These are phyloP conservation scores for Wickerhamomyces sydowiorum DNA, from an alignment of 805 yeast species.

Conservation along the genomic window DNA sequence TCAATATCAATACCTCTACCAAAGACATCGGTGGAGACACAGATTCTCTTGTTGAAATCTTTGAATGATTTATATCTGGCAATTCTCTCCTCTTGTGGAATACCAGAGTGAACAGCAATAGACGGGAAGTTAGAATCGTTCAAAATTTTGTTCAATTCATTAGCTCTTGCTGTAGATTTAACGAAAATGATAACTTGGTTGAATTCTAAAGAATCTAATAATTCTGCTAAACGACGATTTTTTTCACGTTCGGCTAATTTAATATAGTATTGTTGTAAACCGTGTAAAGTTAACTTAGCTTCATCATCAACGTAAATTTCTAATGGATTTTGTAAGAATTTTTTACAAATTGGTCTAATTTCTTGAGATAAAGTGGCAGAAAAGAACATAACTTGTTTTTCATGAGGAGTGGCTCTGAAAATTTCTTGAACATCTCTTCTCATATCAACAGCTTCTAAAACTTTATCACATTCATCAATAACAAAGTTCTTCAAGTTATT, in stretches of 20 bases:
- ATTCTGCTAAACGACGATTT: constrained; percentile 87
- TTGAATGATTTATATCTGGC: constrained; percentile 93
- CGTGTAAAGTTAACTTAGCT: constrained; percentile 94
- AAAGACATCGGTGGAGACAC: constrained; percentile 96
- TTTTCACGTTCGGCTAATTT: constrained; percentile 87
- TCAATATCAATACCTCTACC: constrained; percentile 99
- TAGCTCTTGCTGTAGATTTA: constrained; percentile 85
- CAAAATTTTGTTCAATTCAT: constrained; percentile 82
- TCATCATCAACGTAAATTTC: constrained; percentile 98
- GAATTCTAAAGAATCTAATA: constrained; percentile 90
- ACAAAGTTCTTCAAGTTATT: constrained; percentile 91
- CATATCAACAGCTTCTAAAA: constrained; percentile 86
- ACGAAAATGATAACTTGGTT: constrained; percentile 98
- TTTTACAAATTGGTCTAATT: constrained; percentile 94
- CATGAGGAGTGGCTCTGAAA: constrained; percentile 95
- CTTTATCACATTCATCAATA: constrained; percentile 98
- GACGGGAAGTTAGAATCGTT: constrained; percentile 95
- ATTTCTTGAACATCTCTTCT: constrained; percentile 98
- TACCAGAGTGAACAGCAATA: constrained; percentile 91
- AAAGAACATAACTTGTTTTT: constrained; percentile 99
- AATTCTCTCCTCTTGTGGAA: constrained; percentile 97
- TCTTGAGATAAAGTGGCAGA: constrained; percentile 93
- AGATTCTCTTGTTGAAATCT: constrained; percentile 97
- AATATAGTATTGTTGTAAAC: constrained; percentile 93
- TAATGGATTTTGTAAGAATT: constrained; percentile 96